phyloP scores from a whole-genome alignment of 768 basidiomycete species.

The Heimioporus sp. region DNA sequence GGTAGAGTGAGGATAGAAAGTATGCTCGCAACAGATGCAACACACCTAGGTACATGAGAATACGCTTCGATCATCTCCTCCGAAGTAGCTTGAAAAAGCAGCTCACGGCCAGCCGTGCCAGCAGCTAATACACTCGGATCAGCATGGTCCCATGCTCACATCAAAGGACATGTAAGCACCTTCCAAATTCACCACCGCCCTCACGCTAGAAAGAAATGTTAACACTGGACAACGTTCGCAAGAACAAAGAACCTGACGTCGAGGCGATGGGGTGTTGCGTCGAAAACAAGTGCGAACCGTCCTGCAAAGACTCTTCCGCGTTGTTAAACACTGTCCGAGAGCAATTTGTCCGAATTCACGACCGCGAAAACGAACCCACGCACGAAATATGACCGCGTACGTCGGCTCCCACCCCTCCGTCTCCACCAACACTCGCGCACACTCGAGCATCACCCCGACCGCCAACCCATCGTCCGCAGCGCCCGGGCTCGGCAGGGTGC shows the following conservation, averaged over 20 bases:
- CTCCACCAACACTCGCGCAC: constrained; percentile 68
- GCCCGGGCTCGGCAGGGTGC: constrained; percentile 84
- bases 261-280: constrained; percentile 78
- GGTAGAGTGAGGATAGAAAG: not conserved
- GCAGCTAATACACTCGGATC: constrained; percentile 51
- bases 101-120: constrained; percentile 81
- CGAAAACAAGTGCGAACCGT: constrained; percentile 90
- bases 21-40: not conserved
- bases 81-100: constrained; percentile 95
- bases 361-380: constrained; percentile 28
- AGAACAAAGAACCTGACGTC: constrained; percentile 47
- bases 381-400: constrained; percentile 80
- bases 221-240: constrained; percentile 1
- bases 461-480: constrained; percentile 87
- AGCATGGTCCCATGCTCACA: not conserved
- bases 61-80: constrained; percentile 94
- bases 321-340: constrained; percentile 79
- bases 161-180: constrained; percentile 38
- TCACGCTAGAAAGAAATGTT: constrained; percentile 50
- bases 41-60: constrained; percentile 73
- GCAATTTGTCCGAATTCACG: not conserved
- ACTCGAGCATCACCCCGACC: constrained; percentile 91
- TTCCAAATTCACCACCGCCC: constrained; percentile 89
- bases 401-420: constrained; percentile 71
- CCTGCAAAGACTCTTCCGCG: constrained; percentile 93